Conservation (phyloP, 148 eudicot species). For the Camellia lanceoleosa region DNA sequence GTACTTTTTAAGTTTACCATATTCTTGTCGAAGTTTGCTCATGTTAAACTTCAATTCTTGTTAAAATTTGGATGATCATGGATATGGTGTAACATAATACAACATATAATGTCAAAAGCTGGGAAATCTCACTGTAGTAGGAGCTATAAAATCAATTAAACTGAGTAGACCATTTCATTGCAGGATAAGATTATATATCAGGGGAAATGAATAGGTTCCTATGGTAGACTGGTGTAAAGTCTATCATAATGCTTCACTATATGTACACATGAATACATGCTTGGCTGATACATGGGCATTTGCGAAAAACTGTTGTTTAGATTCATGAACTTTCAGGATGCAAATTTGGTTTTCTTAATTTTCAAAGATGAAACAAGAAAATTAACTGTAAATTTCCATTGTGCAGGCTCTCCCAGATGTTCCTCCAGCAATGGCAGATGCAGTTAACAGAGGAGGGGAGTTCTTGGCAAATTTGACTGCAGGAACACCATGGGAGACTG, state of each 20-base stretch:
- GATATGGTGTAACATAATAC: not conserved
- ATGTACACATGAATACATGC: not conserved
- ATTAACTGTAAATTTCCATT: not conserved
- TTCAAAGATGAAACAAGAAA: not conserved
- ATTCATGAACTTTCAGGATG: not conserved
- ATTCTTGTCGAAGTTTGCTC: not conserved
- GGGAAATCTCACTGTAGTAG: not conserved
- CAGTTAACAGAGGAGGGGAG: slow-evolving; percentile 86
- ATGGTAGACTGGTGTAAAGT: not conserved
- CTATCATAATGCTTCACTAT: not conserved
- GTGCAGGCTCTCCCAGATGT: slow-evolving; percentile 87
- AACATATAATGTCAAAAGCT: not conserved
- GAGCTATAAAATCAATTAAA: not conserved
- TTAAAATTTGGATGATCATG: not conserved
- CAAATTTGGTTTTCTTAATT: not conserved
- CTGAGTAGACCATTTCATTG: not conserved
- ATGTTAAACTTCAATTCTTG: not conserved
- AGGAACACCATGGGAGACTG: slow-evolving; percentile 93
- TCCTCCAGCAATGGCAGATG: slow-evolving; percentile 92
- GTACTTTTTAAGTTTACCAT: not conserved
- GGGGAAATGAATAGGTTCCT: not conserved
- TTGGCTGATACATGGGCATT: not conserved
- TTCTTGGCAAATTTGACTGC: slow-evolving; percentile 65
- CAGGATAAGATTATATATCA: not conserved
- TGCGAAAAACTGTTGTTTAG: not conserved